Percentiles rank a stretch among this genome's conserved stretches.
These are phyloP conservation scores for Suillus decipiens DNA, from an alignment of 768 basidiomycete species.

Conservation along the genomic window DNA sequence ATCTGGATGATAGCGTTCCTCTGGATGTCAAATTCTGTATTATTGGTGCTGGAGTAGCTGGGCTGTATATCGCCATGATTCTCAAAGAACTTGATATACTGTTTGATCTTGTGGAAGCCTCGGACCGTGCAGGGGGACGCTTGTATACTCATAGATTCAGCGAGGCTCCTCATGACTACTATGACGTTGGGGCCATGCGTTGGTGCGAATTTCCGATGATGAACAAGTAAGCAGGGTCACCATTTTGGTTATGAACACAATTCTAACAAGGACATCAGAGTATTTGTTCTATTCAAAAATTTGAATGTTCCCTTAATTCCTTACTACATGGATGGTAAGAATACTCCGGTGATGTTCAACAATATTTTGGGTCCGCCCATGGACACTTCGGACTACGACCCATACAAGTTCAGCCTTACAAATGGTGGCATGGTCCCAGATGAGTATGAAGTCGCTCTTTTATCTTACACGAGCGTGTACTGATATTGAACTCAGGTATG, in stretches of 20 bases:
- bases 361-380: not conserved
- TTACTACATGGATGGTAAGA: not conserved
- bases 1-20: not conserved
- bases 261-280: not conserved
- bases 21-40: conserved; percentile 12
- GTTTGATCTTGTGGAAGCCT: conserved; percentile 24
- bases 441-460: not conserved
- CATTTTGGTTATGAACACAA: not conserved
- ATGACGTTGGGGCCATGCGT: conserved; percentile 5
- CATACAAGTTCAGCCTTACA: not conserved
- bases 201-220: not conserved
- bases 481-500: not conserved
- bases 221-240: conserved; percentile 2
- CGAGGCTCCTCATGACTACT: conserved; percentile 1
- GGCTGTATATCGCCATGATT: conserved; percentile 24
- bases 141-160: conserved; percentile 17
- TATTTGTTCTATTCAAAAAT: not conserved
- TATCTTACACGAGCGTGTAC: too few species aligned
- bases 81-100: conserved; percentile 21
- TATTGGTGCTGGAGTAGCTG: conserved; percentile 21
- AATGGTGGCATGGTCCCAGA: conserved; percentile 2
- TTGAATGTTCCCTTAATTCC: not conserved
- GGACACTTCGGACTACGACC: not conserved
- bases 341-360: not conserved
- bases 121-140: conserved; percentile 20